These are phyloP conservation scores for Alternaria novae-zelandiae DNA, from an alignment of 2,329 filamentous ascomycete species.

Conservation along the genomic window DNA sequence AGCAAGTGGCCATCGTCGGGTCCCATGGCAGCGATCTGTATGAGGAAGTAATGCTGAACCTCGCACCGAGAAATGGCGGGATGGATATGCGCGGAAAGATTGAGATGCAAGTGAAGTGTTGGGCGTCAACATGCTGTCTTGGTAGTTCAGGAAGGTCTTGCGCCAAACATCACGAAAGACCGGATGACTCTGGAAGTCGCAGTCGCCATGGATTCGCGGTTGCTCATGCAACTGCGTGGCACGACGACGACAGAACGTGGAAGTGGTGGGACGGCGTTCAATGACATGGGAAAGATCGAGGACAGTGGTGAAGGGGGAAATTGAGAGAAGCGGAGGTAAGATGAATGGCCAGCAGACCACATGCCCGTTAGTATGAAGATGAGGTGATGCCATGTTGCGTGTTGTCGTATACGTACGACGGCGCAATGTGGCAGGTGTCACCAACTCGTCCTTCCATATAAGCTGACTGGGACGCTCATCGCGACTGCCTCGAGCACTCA, in stretches of 20 bases:
- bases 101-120: background rate
- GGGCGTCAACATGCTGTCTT: background rate
- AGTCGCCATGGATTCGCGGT: background rate
- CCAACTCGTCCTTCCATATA: background rate
- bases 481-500: background rate
- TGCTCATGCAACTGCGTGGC: background rate
- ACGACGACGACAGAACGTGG: background rate
- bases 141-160: background rate
- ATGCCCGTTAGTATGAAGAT: background rate
- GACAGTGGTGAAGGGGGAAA: background rate
- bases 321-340: background rate
- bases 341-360: background rate
- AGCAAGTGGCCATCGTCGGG: background rate
- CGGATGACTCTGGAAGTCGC: background rate
- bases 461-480: background rate
- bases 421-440: background rate
- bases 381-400: background rate
- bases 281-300: background rate
- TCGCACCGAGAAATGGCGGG: background rate
- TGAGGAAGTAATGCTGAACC: background rate
- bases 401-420: background rate
- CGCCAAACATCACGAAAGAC: background rate
- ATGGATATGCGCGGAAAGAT: background rate
- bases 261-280: background rate
- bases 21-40: background rate